Conservation (phyloP, 225 moss, liverwort and hornwort genomes). For the Bryoerythrophyllum caledonicum region DNA sequence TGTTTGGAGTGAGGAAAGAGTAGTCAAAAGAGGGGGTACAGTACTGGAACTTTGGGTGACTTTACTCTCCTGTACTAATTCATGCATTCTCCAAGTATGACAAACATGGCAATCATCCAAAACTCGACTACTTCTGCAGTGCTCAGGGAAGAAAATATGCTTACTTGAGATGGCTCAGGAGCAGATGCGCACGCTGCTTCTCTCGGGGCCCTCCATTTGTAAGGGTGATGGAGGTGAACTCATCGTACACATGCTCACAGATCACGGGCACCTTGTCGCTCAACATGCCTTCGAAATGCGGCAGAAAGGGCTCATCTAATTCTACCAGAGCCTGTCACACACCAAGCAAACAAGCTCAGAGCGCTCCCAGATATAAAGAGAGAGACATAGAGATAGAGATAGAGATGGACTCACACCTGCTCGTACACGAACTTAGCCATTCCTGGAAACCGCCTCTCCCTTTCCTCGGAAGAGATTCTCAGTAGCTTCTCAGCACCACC, state of each 20-base stretch:
- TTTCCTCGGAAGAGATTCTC: slow-evolving; percentile 44
- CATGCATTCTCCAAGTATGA: not conserved
- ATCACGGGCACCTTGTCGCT: slow-evolving; percentile 52
- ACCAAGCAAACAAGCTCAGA: slow-evolving; percentile 19
- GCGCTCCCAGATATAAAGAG: not conserved
- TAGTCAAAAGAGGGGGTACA: no score
- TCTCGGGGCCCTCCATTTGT: slow-evolving; percentile 71
- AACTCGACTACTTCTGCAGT: not conserved
- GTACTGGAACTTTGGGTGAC: no score
- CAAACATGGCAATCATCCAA: slow-evolving; percentile 2
- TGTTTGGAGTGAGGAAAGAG: no score
- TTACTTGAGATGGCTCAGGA: slow-evolving; percentile 71
- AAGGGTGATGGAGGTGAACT: slow-evolving; percentile 67
- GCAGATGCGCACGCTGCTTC: slow-evolving; percentile 56
- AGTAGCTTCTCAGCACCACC: slow-evolving; percentile 57
- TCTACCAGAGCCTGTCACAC: slow-evolving; percentile 71
- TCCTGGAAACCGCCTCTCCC: slow-evolving; percentile 62
- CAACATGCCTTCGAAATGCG: slow-evolving; percentile 55
- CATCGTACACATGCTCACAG: slow-evolving; percentile 73
- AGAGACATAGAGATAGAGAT: not conserved
- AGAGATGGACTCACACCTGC: slow-evolving; percentile 55
- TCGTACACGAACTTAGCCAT: slow-evolving; percentile 79
- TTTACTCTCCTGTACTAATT: not conserved
- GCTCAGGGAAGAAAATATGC: not conserved
- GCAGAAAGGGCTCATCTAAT: slow-evolving; percentile 55